Conservation (phyloP, 768 basidiomycete species). For the Dioszegia hungarica region DNA sequence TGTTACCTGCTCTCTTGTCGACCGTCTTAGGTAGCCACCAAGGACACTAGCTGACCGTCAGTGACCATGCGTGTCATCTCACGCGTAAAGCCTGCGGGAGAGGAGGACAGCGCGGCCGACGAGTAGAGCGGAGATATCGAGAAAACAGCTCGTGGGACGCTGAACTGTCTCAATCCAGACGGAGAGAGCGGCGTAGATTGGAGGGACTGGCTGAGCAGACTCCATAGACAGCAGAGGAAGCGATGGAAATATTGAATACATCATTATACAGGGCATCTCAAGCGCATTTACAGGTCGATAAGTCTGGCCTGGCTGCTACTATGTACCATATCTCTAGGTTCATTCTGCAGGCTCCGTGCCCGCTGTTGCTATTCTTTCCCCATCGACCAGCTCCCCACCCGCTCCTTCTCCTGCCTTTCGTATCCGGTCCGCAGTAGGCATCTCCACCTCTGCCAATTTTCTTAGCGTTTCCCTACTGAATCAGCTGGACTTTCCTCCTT, state of each 20-base stretch:
- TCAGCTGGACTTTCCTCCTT: neutral
- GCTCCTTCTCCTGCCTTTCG: neutral
- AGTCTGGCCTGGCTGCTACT: neutral
- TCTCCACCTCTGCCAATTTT: constrained; percentile 10
- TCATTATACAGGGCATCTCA: no score
- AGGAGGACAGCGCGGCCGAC: constrained; percentile 3
- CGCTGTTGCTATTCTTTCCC: neutral
- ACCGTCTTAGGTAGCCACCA: no score
- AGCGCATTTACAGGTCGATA: no score
- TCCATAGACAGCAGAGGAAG: no score
- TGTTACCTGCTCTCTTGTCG: neutral
- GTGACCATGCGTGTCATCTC: constrained; percentile 19
- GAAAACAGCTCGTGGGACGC: no score
- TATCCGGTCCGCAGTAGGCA: constrained; percentile 12
- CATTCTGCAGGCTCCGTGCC: neutral
- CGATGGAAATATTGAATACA: no score
- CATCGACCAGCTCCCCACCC: neutral
- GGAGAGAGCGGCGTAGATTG: no score
- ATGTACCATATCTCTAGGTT: neutral
- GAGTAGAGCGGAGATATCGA: no score
- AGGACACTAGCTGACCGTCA: neutral
- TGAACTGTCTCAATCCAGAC: no score
- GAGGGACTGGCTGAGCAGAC: no score
- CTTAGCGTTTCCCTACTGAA: constrained; percentile 10
- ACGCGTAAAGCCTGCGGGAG: constrained; percentile 15